Base-by-base conservation (phyloP, 2,329 filamentous ascomycete genomes). In the Hypomyces rosellus region DNA sequence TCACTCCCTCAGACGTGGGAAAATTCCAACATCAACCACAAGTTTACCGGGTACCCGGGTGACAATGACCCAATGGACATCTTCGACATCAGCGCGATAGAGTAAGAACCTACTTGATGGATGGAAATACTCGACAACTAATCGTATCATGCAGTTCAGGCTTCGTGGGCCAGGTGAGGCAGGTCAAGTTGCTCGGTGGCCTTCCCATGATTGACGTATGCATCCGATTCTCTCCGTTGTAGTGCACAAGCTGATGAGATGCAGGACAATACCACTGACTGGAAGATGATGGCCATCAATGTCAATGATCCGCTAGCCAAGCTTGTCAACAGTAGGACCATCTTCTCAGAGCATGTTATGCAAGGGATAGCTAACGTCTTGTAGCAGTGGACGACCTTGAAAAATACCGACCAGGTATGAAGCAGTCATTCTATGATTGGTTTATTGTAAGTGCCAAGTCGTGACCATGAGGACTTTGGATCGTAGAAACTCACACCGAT, bases 1-100 rank as follows among this genome's bases (percentile, higher is more conserved):
- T 72, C 70, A 4, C 69, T 73, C 16, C 70, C 70, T 0, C 71
- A 73, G 54, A 73, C 70, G 0, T 73, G 70, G 70, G 70, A 73
- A 57, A 68, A 66, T 45, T 67, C 69, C 18, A 73, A 72, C 51
- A 61, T 65, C 34, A 55, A 68, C 15, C 69, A 72, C 42, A 57
- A 63, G 15, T 68, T 69, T 47, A 73, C 70, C 14, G 63, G 63
- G 0, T 62, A 54, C 6, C 51, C 61, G 1, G 70, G 70, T 1
- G 70, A 73, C 51, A 73, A 73, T 8, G 70, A 73, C 16, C 70
- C 70, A 0, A 64, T 73, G 14, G 70, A 73, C 46, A 46, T 73
- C 1, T 70, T 72, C 14, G 70, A 73, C 33, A 63, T 69, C 36
- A 65, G 59, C 44, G 53, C 62, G 8, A 63, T 69, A 37, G 61